Evolutionary conservation across 2,329 filamentous ascomycete genomes (phyloP).

Genomic region (Pyrenochaeta sp.): DNA sequence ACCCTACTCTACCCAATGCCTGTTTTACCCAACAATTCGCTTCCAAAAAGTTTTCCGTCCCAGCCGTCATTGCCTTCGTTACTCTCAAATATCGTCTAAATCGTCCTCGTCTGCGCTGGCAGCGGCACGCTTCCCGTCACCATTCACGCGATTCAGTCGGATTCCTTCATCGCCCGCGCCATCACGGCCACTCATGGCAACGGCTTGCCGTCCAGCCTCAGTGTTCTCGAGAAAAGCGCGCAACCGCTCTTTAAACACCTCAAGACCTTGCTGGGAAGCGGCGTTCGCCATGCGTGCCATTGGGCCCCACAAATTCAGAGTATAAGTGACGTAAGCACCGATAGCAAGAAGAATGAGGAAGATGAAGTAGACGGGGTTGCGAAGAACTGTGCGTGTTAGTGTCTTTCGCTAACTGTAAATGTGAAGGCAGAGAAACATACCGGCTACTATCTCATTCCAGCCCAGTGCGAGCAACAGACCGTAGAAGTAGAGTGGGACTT

Average conservation of each 20-base stretch:
- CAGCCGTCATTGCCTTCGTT: too few relatives aligned
- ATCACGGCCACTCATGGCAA: slow-evolving; percentile 66
- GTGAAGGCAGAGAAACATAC: slow-evolving; percentile 63
- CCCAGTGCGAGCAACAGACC: slow-evolving; percentile 85
- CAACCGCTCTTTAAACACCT: slow-evolving; percentile 90
- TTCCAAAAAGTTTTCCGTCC: too few relatives aligned
- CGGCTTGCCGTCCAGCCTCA: slow-evolving; percentile 83
- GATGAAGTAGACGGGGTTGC: slow-evolving; percentile 92
- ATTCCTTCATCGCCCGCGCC: slow-evolving; percentile 31
- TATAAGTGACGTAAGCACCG: slow-evolving; percentile 88
- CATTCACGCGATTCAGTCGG: slow-evolving; percentile 50
- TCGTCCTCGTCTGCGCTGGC: slow-evolving; percentile 41
- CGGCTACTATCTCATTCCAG: slow-evolving; percentile 98
- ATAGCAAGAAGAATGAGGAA: slow-evolving; percentile 79
- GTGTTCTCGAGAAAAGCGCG: slow-evolving; percentile 88
- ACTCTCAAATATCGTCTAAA: slow-evolving; percentile 44
- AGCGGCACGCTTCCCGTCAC: slow-evolving; percentile 55
- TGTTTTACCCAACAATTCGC: too few relatives aligned
- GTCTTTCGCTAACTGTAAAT: too few relatives aligned
- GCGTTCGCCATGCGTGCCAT: slow-evolving; percentile 96
- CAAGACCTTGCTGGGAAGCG: slow-evolving; percentile 82
- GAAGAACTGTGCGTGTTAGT: slow-evolving; percentile 87
- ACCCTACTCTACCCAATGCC: too few relatives aligned
- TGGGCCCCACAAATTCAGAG: slow-evolving; percentile 91
- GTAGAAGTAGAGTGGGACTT: slow-evolving; percentile 95